Percentiles rank a stretch among this genome's conserved stretches.
Evolutionary conservation across 2,329 filamentous ascomycete species (phyloP).

Genomic region (Elsinoe perseae): DNA sequence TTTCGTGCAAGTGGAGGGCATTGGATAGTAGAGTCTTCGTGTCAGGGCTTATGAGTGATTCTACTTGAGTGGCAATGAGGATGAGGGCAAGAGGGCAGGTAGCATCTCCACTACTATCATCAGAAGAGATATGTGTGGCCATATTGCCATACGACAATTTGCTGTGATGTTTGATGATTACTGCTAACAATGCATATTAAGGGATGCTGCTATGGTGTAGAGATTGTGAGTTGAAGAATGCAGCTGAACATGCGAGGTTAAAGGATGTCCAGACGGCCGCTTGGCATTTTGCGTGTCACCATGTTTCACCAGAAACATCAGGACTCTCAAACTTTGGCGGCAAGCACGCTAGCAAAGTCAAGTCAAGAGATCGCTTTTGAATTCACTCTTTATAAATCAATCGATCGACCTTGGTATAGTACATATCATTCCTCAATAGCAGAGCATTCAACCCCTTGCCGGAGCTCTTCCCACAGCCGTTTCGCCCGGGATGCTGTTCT

Average conservation of each 20-base stretch:
- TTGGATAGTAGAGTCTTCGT: background rate
- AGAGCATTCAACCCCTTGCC: background rate
- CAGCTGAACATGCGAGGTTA: background rate
- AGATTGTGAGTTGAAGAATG: background rate
- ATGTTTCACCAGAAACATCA: background rate
- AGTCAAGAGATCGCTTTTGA: background rate
- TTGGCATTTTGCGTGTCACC: background rate
- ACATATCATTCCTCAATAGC: constrained; percentile 6
- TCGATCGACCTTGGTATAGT: constrained; percentile 6
- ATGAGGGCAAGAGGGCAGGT: background rate
- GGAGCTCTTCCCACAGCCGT: background rate
- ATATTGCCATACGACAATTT: too few species aligned
- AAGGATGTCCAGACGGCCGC: background rate
- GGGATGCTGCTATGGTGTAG: background rate
- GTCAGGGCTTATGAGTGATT: background rate
- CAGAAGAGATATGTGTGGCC: background rate
- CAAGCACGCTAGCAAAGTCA: background rate
- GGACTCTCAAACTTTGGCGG: background rate
- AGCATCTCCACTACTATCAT: background rate
- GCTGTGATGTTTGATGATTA: background rate
- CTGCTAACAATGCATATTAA: background rate
- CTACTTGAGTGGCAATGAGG: background rate
- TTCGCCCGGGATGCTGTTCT: background rate
- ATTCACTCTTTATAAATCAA: background rate
- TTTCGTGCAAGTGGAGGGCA: background rate